phyloP scores from a whole-genome alignment of 352 stramenopile species.

The Phytophthora palmivora region DNA sequence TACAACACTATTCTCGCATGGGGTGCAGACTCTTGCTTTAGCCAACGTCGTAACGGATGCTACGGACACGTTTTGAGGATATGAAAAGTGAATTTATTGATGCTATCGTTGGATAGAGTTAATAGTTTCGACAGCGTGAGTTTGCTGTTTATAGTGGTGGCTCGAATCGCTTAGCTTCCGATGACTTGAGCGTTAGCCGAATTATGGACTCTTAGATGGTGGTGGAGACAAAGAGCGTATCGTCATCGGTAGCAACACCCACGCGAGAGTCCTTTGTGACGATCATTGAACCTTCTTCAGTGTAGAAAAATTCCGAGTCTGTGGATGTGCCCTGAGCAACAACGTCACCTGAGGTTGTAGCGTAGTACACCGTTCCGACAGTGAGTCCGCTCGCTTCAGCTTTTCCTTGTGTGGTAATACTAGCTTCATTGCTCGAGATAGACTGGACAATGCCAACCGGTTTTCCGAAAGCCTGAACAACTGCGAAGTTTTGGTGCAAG shows the following conservation, averaged over 20 bases:
- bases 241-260: slow-evolving; percentile 53
- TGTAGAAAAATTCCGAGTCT: slow-evolving; percentile 51
- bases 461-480: slow-evolving; percentile 53
- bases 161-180: slow-evolving; percentile 31
- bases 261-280: slow-evolving; percentile 65
- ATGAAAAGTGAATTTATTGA: slow-evolving; percentile 8
- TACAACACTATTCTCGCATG: slow-evolving; percentile 4
- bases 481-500: slow-evolving; percentile 49
- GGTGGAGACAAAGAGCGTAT: slow-evolving; percentile 69
- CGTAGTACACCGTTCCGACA: slow-evolving; percentile 57
- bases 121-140: slow-evolving; percentile 2
- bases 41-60: slow-evolving; percentile 19
- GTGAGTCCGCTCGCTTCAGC: slow-evolving; percentile 30
- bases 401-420: slow-evolving; percentile 35
- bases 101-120: slow-evolving; percentile 2
- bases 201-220: slow-evolving; percentile 39
- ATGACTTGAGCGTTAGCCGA: slow-evolving; percentile 18
- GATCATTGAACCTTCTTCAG: slow-evolving; percentile 36
- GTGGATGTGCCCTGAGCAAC: slow-evolving; percentile 20
- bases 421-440: slow-evolving; percentile 30
- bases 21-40: background rate
- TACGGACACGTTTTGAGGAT: background rate
- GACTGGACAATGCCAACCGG: slow-evolving; percentile 59
- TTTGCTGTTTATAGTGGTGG: slow-evolving; percentile 27
- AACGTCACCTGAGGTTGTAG: slow-evolving; percentile 57